Base-by-base conservation (phyloP, 2,329 filamentous ascomycete species). In the Alternaria brassicicola region DNA sequence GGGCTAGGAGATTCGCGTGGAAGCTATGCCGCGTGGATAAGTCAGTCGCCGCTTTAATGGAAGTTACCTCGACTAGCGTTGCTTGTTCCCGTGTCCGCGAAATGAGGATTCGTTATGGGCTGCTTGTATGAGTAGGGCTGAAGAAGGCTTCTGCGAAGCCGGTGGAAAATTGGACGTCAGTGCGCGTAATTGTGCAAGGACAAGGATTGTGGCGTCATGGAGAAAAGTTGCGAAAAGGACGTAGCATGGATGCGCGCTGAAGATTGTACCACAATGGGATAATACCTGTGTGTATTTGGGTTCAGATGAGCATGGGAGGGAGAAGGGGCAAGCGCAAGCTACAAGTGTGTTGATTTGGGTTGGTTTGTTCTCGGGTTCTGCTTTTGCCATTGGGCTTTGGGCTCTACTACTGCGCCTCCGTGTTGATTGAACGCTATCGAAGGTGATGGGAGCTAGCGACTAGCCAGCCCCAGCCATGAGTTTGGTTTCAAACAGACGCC, bases 111-210 rank as follows among this genome's bases (percentile, higher is more conserved):
- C 42, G 46, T 48, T 45, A 49, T 53, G 48, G 43, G 28, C 19
- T 47, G 52, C 5, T 38, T 43, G 30, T 38, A 26, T 54, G 43
- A 38, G 39, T 58, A 65, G 60, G 61, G 63, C 63, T 65, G 63
- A 65, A 52, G 54, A 56, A 60, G 57, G 47, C 30, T 63, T 38
- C 43, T 63, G 51, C 59, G 50, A 43, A 61, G 52, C 62, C 62
- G 61, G 62, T 33, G 57, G 65, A 68, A 63, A 56, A 56, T 46
- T 55, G 52, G 52, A 48, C 33, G 64, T 67, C 66, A 66, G 55
- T 70, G 66, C 67, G 63, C 60, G 53, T 47, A 65, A 62, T 61
- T 52, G 62, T 65, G 60, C 65, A 64, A 39, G 61, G 57, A 55
- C 60, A 59, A 56, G 67, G 63, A 52, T 64, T 42, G 33, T 57